phyloP scores from a whole-genome alignment of 257 asterid species.

The Primulina eburnea region DNA sequence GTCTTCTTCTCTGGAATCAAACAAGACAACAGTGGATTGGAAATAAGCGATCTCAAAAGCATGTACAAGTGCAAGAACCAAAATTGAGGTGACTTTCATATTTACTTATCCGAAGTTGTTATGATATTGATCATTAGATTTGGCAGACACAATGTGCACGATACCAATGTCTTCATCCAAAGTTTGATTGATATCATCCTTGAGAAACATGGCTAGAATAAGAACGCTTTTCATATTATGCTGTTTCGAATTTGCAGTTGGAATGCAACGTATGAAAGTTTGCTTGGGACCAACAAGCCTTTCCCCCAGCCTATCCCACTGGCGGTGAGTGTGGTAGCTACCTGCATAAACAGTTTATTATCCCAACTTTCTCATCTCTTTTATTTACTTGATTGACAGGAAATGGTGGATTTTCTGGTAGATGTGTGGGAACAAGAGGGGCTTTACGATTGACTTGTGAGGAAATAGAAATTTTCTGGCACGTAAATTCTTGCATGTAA shows the following conservation, averaged over 20 bases:
- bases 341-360: background rate
- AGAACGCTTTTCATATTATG: background rate
- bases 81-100: constrained; percentile 48
- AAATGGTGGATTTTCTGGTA: constrained; percentile 68
- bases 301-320: constrained; percentile 80
- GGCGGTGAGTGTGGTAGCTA: constrained; percentile 49
- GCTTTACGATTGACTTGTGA: constrained; percentile 42
- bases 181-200: background rate
- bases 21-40: constrained; percentile 88
- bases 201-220: background rate
- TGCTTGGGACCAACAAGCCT: constrained; percentile 81
- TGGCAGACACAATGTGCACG: background rate
- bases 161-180: background rate
- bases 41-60: constrained; percentile 46
- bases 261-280: constrained; percentile 68
- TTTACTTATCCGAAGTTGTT: background rate
- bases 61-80: constrained; percentile 47
- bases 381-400: constrained; percentile 34
- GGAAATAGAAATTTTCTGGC: constrained; percentile 15
- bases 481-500: background rate
- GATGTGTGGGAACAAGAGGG: constrained; percentile 74
- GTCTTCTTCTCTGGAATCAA: constrained; percentile 87
- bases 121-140: background rate
- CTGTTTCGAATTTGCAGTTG: constrained; percentile 45
- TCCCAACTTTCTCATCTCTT: constrained; percentile 4